A percentile compares a stretch with the other conserved stretches of the same genome.
Conservation (phyloP, 176 grass and related monocot genomes). For the Triticum monococcum region DNA sequence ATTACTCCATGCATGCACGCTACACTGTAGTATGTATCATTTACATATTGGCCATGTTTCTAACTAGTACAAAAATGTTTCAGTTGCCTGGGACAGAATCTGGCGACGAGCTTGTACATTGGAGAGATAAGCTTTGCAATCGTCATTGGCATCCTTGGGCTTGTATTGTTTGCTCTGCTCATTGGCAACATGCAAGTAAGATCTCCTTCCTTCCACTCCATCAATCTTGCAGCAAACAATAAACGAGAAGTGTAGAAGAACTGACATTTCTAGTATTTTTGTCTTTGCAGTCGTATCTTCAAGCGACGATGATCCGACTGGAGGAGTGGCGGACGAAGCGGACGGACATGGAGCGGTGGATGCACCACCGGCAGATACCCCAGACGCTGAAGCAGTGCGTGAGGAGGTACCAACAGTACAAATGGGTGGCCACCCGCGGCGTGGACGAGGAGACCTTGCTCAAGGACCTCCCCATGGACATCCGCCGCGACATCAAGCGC, state of each 20-base stretch:
- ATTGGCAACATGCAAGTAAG: conserved; percentile 99
- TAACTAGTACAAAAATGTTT: background rate
- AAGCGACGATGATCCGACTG: conserved; percentile 81
- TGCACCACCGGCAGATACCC: conserved; percentile 90
- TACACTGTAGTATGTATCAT: background rate
- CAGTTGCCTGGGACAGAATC: conserved; percentile 90
- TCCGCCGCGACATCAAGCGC: conserved; percentile 87
- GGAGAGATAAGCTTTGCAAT: conserved; percentile 77
- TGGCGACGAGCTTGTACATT: conserved; percentile 66
- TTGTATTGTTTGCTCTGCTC: conserved; percentile 89
- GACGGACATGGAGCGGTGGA: conserved; percentile 96
- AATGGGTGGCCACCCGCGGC: conserved; percentile 81
- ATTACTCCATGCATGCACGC: no score
- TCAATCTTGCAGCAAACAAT: background rate
- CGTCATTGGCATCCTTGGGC: conserved; percentile 73
- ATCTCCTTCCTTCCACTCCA: background rate
- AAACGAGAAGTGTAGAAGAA: background rate
- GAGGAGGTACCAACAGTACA: conserved; percentile 79
- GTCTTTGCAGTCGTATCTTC: conserved; percentile 74
- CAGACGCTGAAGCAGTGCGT: conserved; percentile 71
- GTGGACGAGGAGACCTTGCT: conserved; percentile 88
- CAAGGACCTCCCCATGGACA: conserved; percentile 70
- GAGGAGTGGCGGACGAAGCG: conserved; percentile 87
- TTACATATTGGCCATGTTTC: background rate
- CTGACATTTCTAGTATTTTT: background rate